A percentile compares a stretch with the other conserved stretches of the same genome.
Conservation (phyloP, 352 stramenopile species). For the Phytophthora fragariae region DNA sequence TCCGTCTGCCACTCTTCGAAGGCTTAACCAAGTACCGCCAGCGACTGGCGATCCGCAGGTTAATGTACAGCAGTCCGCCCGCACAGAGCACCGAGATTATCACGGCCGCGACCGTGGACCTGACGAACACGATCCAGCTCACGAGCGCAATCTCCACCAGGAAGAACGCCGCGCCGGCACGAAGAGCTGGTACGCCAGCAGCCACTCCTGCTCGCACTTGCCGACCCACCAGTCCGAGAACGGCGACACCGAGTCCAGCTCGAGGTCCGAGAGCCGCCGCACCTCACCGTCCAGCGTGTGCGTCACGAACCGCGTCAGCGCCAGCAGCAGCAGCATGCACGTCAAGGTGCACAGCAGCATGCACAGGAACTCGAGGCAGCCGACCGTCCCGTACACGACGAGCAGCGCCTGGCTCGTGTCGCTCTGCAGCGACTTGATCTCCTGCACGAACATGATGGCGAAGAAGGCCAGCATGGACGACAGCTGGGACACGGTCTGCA, state of each 20-base stretch:
- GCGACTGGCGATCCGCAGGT: conserved; percentile 68
- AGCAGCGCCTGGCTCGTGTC: conserved; percentile 62
- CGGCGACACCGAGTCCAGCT: conserved; percentile 75
- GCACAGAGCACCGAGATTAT: conserved; percentile 63
- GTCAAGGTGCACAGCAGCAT: conserved; percentile 81
- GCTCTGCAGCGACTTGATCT: conserved; percentile 57
- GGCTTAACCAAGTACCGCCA: conserved; percentile 82
- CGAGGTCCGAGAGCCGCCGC: conserved; percentile 48
- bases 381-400: conserved; percentile 65
- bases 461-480: conserved; percentile 77
- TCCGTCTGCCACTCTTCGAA: conserved; percentile 34
- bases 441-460: conserved; percentile 77
- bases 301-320: conserved; percentile 79
- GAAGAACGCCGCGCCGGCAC: conserved; percentile 65
- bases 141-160: conserved; percentile 63
- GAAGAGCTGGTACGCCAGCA: conserved; percentile 78
- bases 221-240: conserved; percentile 75
- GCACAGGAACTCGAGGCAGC: conserved; percentile 72
- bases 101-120: conserved; percentile 46
- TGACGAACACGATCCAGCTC: conserved; percentile 69
- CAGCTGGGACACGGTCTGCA: conserved; percentile 68
- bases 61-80: conserved; percentile 65
- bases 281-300: conserved; percentile 83
- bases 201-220: conserved; percentile 80
- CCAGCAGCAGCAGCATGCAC: conserved; percentile 75